Base-by-base conservation (phyloP, 2,329 filamentous ascomycete species). In the Claviceps pazoutovae region DNA sequence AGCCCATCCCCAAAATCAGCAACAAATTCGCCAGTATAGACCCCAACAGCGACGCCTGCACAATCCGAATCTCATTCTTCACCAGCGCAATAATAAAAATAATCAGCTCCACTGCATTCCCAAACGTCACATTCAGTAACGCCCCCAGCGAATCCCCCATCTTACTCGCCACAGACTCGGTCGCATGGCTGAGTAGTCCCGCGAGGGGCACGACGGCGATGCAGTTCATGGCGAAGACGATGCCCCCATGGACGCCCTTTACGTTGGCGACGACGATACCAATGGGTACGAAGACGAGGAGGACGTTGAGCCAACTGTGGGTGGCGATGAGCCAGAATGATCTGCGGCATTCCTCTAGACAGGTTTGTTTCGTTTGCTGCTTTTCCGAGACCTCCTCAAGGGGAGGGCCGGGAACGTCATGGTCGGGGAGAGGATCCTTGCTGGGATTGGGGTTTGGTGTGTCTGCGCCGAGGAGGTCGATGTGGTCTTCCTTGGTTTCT, bases 1-100 rank as follows among this genome's bases (percentile, higher is more conserved):
- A 95, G 53, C 83, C 83, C 88, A 95, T 95, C 61, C 90, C 90
- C 59, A 96, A 71, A 62, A 95, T 95, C 55, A 95, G 76, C 23
- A 96, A 74, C 52, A 95, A 70, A 62, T 95, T 95, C 56, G 89
- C 85, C 57, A 96, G 71, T 60, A 96, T 95, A 1, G 88, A 95
- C 43, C 90, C 90, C 34, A 96, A 75, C 49, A 95, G 72, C 0
- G 90, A 94, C 14, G 90, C 88, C 68, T 95, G 90, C 23, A 95
- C 90, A 58, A 95, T 91, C 54, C 86, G 82, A 55, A 95, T 93
- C 71, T 95, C 81, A 67, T 88, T 74, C 75, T 54, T 54, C 7
- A 54, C 53, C 44, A 54, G 19, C 26, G 53, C 53, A 11, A 54
- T 54, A 44, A 54, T 54, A 30, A 87, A 88, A 56, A 89, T 87